Evolutionary conservation across 2,329 filamentous ascomycete species (phyloP).

Genomic region (Beauveria varroae): DNA sequence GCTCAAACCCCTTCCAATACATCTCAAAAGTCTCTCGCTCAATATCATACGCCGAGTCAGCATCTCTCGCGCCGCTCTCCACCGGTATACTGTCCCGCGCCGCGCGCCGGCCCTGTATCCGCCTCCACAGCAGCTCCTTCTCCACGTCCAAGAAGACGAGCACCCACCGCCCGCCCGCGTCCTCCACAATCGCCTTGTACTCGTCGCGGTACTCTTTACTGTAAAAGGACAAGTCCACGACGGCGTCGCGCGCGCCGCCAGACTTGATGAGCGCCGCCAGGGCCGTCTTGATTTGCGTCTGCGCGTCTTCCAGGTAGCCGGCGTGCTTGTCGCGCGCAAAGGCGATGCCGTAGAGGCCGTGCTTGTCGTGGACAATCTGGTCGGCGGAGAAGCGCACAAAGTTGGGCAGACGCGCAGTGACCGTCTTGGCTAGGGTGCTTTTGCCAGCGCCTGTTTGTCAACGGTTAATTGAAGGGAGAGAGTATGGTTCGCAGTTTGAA

Average conservation of each 20-base stretch:
- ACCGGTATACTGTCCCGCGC: conserved; percentile 8
- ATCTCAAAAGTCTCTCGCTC: conserved; percentile 7
- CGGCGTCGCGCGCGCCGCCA: conserved; percentile 17
- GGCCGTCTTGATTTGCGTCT: not conserved
- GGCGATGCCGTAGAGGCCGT: conserved; percentile 11
- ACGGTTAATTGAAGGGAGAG: too few species aligned
- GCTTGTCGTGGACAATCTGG: not conserved
- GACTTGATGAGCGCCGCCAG: conserved; percentile 12
- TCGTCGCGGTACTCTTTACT: conserved; percentile 23
- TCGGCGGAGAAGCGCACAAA: conserved; percentile 10
- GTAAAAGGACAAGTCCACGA: conserved; percentile 26
- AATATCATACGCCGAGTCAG: conserved; percentile 10
- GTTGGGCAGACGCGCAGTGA: not conserved
- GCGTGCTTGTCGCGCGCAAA: conserved; percentile 6
- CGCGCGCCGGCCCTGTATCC: conserved; percentile 22
- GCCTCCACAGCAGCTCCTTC: conserved; percentile 22
- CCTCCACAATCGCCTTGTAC: conserved; percentile 20
- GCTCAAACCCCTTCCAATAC: conserved; percentile 8
- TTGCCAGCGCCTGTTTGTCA: conserved; percentile 8
- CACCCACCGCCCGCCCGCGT: conserved; percentile 22
- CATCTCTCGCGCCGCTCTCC: not conserved
- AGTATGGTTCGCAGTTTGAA: too few species aligned
- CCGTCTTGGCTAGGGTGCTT: conserved; percentile 10
- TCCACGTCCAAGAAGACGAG: conserved; percentile 21
- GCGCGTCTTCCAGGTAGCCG: conserved; percentile 4